These are phyloP conservation scores for Rhodotorula taiwanensis DNA, from an alignment of 768 basidiomycete species.

Conservation along the genomic window DNA sequence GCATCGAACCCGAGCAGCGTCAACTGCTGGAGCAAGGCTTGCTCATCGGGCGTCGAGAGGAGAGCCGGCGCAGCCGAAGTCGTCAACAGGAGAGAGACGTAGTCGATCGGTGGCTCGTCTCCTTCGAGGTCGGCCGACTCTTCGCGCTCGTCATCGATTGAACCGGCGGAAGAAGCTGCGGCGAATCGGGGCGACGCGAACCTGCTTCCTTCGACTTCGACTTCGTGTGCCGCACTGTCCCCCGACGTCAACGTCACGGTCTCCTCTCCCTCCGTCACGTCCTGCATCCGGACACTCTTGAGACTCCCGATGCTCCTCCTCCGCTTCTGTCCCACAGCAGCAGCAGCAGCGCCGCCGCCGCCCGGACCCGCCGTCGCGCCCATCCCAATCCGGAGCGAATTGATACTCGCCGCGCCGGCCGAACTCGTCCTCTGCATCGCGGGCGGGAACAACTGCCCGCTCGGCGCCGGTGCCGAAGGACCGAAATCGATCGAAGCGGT, in stretches of 20 bases:
- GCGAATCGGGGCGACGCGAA: not conserved
- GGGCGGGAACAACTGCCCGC: not conserved
- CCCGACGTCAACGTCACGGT: not conserved
- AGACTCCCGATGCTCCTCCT: not conserved
- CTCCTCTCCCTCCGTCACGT: not conserved
- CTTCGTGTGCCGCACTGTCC: not conserved
- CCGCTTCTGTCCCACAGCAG: not conserved
- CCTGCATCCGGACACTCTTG: not conserved
- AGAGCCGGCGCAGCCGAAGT: slow-evolving; percentile 62
- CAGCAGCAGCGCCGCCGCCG: not conserved
- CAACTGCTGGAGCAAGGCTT: slow-evolving; percentile 68
- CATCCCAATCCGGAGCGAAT: not conserved
- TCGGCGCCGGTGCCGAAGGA: not conserved
- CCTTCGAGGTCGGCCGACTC: not conserved
- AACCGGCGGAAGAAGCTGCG: not conserved
- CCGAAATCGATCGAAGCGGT: slow-evolving; percentile 6
- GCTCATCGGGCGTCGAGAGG: slow-evolving; percentile 78
- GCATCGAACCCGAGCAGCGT: slow-evolving; percentile 79
- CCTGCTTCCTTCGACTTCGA: not conserved
- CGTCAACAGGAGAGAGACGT: slow-evolving; percentile 42
- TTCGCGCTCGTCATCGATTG: not conserved
- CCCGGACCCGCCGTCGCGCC: not conserved
- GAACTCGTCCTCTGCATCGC: not conserved
- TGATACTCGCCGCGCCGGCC: not conserved
- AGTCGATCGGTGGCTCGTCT: slow-evolving; percentile 49